A percentile compares a stretch with the other conserved stretches of the same genome.
Evolutionary conservation across 208 protist genomes (phyloP).

Genomic region (Trypanosoma platydactyli): DNA sequence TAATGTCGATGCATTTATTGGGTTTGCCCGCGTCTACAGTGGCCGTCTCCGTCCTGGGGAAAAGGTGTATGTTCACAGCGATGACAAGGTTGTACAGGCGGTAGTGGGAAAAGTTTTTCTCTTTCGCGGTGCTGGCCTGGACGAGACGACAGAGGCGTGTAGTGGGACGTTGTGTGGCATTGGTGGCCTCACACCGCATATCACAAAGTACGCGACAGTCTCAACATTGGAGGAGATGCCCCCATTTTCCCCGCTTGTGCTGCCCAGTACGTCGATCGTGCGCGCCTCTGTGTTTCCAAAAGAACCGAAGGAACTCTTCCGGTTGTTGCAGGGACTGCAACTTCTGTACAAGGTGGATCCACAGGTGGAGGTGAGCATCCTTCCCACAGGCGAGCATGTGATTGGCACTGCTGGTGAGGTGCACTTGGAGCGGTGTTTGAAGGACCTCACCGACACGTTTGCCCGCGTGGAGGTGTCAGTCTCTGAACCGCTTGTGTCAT

Average conservation of each 20-base stretch:
- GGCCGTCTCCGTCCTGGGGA: conserved; percentile 92
- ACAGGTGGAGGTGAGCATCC: conserved; percentile 91
- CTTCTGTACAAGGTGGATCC: conserved; percentile 96
- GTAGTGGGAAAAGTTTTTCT: conserved; percentile 76
- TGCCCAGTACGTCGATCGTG: conserved; percentile 95
- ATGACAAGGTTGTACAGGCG: conserved; percentile 46
- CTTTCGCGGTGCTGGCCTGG: conserved; percentile 95
- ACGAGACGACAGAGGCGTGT: conserved; percentile 75
- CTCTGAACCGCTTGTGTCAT: conserved; percentile 89
- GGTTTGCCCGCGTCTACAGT: conserved; percentile 95
- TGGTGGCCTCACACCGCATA: conserved; percentile 87
- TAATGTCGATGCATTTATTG: conserved; percentile 91
- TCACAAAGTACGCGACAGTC: conserved; percentile 96
- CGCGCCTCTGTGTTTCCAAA: conserved; percentile 94
- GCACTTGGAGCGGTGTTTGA: conserved; percentile 96
- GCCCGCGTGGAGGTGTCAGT: conserved; percentile 78
- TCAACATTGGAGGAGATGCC: conserved; percentile 63
- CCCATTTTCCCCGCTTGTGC: conserved; percentile 80
- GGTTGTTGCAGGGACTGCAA: conserved; percentile 83
- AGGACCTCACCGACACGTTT: conserved; percentile 92
- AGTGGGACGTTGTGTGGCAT: conserved; percentile 93
- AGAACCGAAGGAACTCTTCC: conserved; percentile 69
- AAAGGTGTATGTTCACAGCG: conserved; percentile 87
- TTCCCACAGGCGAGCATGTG: conserved; percentile 96
- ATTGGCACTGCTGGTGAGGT: conserved; percentile 96